These are phyloP conservation scores for Annona squamosa DNA, from an alignment of 164 flowering plant species.

Conservation along the genomic window DNA sequence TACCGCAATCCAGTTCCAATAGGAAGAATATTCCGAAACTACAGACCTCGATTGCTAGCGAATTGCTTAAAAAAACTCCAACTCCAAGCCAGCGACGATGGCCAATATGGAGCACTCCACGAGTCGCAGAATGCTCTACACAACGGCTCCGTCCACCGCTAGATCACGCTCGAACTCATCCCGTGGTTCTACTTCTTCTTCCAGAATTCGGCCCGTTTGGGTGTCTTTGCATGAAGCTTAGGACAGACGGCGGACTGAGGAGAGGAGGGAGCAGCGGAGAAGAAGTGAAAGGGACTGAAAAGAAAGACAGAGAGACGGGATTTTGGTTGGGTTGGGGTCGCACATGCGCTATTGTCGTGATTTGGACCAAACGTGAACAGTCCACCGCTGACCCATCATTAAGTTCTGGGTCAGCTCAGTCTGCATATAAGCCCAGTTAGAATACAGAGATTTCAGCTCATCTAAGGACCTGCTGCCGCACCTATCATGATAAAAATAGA, in stretches of 20 bases:
- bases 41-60: slow-evolving; percentile 72
- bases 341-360: no score
- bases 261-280: slow-evolving; percentile 9
- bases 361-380: no score
- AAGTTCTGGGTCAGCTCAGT: no score
- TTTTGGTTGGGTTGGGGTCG: no score
- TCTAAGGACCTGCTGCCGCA: no score
- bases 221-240: slow-evolving; percentile 15
- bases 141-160: slow-evolving; percentile 44
- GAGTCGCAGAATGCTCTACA: slow-evolving; percentile 60
- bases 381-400: no score
- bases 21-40: neutral
- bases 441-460: no score
- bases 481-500: no score
- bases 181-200: slow-evolving; percentile 13
- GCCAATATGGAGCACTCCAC: slow-evolving; percentile 98
- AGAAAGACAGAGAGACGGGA: slow-evolving; percentile 3
- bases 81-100: slow-evolving; percentile 66
- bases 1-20: no score
- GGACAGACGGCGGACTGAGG: slow-evolving; percentile 12
- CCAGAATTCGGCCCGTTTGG: neutral
- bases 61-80: slow-evolving; percentile 72
- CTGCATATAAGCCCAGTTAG: no score
- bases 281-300: slow-evolving; percentile 10
- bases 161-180: slow-evolving; percentile 32